A percentile compares a stretch with the other conserved stretches of the same genome.
Evolutionary conservation across 176 grass and related monocot genomes (phyloP).

Genomic region (Pontederia crassipes): DNA sequence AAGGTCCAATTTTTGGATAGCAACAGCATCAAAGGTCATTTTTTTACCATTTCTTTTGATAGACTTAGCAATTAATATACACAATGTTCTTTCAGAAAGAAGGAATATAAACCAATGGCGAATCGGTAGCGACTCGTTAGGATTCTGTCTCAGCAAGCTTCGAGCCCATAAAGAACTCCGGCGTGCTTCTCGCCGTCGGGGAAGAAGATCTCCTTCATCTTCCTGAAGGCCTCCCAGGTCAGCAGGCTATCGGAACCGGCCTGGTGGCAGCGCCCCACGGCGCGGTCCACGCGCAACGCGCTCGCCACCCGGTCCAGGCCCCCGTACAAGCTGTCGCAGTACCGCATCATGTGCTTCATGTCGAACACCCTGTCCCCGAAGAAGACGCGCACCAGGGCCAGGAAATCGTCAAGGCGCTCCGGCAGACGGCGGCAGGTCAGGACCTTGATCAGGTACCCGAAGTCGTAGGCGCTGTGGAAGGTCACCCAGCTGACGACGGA

Average conservation of each 20-base stretch:
- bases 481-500: slow-evolving; percentile 4
- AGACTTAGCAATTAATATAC: too few species aligned
- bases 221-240: background rate
- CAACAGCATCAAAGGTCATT: too few species aligned
- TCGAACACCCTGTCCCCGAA: slow-evolving; percentile 12
- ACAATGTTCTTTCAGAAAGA: too few species aligned
- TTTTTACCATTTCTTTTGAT: too few species aligned
- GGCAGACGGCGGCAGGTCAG: slow-evolving; percentile 1
- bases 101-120: too few species aligned
- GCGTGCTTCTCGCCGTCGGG: background rate
- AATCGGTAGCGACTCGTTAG: too few species aligned
- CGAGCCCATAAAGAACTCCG: background rate
- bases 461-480: slow-evolving; percentile 17
- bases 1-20: too few species aligned
- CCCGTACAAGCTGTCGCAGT: slow-evolving; percentile 7
- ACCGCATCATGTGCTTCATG: slow-evolving; percentile 12
- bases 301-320: slow-evolving; percentile 8
- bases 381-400: background rate
- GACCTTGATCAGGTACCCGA: slow-evolving; percentile 5
- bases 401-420: background rate
- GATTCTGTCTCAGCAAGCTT: background rate
- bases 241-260: background rate
- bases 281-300: background rate
- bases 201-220: slow-evolving; percentile 2
- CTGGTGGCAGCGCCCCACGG: slow-evolving; percentile 3